Evolutionary conservation across 164 flowering plant genomes (phyloP), one percentile per base, ranked within the genome.

Genomic region (Dillenia suffruticosa): DNA sequence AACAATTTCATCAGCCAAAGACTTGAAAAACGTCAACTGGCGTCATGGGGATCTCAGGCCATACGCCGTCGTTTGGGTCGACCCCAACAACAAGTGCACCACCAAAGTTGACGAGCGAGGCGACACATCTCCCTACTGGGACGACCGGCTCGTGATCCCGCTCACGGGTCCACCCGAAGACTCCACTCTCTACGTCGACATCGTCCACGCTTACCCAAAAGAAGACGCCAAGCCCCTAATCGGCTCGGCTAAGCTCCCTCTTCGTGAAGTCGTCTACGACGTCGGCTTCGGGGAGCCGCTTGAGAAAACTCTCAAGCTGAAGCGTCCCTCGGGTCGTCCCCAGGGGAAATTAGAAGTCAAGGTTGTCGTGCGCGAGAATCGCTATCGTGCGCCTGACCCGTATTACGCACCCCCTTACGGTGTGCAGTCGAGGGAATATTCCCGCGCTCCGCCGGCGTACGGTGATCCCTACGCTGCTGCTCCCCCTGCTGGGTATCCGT

Each of bases 11-110:
- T 82, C 87, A 2, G 97, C 92, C 56, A 82, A 74, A 45, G 86
- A 88, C 70, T 77, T 88, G 55, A 90, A 90, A 67, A 90, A 90
- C 75, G 84, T 90, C 54, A 90, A 90, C 72, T 90, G 97, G 97
- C 89, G 89, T 12, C 50, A 84, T 80, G 97, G 95, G 68, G 60
- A 58, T 9, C 62, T 70, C 64, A 70, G 69, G 59, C 97, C 97
- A 0, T 90, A 90, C 81, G 95, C 79, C 76, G 93, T 90, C 61
- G 76, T 76, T 1, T 90, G 97, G 97, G 64, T 88, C 24, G 84
- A 85, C 58, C 84, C 89, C 15, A 64, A 51, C 1, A 47, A 57
- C 74, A 88, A 90, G 61, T 69, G 63, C 79, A 67, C 92, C 65
- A 88, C 86, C 59, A 49, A 61, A 14, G 84, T 79, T 54, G 95